Conservation (phyloP, 176 grass and related monocot species). For the Pharus latifolius region DNA sequence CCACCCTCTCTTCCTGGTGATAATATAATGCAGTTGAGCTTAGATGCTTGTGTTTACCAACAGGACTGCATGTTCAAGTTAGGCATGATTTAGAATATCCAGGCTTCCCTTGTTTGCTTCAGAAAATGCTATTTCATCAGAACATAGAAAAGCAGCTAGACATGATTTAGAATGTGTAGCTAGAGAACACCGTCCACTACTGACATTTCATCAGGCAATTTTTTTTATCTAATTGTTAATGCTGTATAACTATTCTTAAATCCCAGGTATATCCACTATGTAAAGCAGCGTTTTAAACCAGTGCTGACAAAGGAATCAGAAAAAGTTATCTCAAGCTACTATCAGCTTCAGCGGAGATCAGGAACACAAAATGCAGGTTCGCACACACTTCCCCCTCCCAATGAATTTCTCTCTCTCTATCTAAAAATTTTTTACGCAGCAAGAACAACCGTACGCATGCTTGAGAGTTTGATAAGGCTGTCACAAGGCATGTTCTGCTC, state of each 20-base stretch:
- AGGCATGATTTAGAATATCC: not conserved
- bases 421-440: conserved; percentile 40
- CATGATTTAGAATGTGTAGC: too few species aligned
- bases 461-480: conserved; percentile 96
- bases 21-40: not conserved
- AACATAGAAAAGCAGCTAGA: not conserved
- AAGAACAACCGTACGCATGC: conserved; percentile 88
- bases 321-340: conserved; percentile 72
- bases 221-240: not conserved
- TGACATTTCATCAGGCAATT: not conserved
- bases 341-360: conserved; percentile 80
- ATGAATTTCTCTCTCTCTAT: conserved; percentile 7
- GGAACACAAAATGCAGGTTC: conserved; percentile 77
- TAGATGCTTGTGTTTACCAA: not conserved
- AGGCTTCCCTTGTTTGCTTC: not conserved
- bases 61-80: not conserved
- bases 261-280: conserved; percentile 81
- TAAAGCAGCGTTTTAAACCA: conserved; percentile 70
- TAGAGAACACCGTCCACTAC: too few species aligned
- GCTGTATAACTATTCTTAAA: not conserved
- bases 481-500: conserved; percentile 53
- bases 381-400: not conserved
- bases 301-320: conserved; percentile 80
- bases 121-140: not conserved
- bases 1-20: too few species aligned